Conservation (phyloP, 768 basidiomycete species). For the Russula dissimulans region DNA sequence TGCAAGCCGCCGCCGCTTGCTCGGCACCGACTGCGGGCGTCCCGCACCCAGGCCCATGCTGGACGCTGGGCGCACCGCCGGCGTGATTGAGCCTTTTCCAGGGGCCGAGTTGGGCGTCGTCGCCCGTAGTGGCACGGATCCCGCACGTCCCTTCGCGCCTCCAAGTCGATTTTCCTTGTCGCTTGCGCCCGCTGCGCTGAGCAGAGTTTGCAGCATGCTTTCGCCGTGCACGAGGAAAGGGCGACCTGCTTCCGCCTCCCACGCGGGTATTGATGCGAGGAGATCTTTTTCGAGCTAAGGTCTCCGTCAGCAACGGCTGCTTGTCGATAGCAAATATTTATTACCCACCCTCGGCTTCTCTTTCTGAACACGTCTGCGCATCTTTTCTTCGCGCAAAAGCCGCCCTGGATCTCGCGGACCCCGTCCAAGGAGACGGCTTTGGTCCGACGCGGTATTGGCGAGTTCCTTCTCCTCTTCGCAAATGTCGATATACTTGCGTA, state of each 20-base stretch:
- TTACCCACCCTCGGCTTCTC: conserved; percentile 82
- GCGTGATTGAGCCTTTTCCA: conserved; percentile 43
- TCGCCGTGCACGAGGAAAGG: conserved; percentile 82
- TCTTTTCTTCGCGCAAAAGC: conserved; percentile 89
- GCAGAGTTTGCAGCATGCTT: conserved; percentile 68
- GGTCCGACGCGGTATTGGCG: conserved; percentile 70
- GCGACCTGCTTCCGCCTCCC: conserved; percentile 71
- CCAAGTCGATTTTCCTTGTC: conserved; percentile 65
- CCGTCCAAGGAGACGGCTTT: conserved; percentile 70
- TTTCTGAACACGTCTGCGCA: conserved; percentile 86
- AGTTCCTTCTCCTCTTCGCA: conserved; percentile 86
- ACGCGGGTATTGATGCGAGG: conserved; percentile 62
- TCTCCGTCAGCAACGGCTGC: neutral
- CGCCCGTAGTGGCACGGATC: conserved; percentile 52
- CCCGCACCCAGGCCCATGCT: conserved; percentile 24
- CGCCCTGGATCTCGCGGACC: conserved; percentile 78
- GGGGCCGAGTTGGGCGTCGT: conserved; percentile 41
- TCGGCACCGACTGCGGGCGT: conserved; percentile 40
- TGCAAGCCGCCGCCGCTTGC: conserved; percentile 52
- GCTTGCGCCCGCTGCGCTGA: conserved; percentile 52
- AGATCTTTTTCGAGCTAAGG: conserved; percentile 83
- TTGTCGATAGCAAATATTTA: neutral
- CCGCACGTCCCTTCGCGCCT: conserved; percentile 31
- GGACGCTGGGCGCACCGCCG: conserved; percentile 50
- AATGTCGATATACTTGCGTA: conserved; percentile 87